Base-by-base conservation (phyloP, 345 rosid genomes). In the Eucalyptus erythrocorys region DNA sequence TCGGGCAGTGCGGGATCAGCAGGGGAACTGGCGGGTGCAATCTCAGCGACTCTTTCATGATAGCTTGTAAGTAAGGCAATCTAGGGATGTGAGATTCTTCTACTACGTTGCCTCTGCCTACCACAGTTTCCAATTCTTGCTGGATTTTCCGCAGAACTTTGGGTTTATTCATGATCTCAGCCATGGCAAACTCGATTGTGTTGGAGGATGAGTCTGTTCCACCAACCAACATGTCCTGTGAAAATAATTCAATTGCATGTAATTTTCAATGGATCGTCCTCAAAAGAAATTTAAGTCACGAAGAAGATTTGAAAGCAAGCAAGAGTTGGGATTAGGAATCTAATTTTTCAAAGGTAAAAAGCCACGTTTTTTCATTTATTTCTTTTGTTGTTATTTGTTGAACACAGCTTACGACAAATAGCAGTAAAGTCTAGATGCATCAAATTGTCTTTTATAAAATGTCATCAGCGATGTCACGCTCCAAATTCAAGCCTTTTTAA, bases 141-240 rank as follows among this genome's bases (percentile, higher is more conserved):
- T 91, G 95, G 30, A 91, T 92, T 87, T 90, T 93, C 42, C 19
- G 76, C 91, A 91, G 71, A 2, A 93, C 90, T 42, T 90, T 86
- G 57, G 96, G 93, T 26, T 93, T 93, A 92, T 92, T 93, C 59
- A 94, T 85, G 37, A 93, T 82, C 87, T 95, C 97, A 37, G 94
- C 95, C 91, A 94, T 91, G 22, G 94, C 91, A 22, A 95, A 94
- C 87, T 94, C 94, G 4, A 89, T 85, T 57, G 94, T 49, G 89
- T 92, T 94, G 27, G 96, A 89, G 7, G 95, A 88, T 59, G 96
- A 90, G 89, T 95, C 97, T 2, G 92, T 86, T 6, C 97, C 97
- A 10, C 94, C 95, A 80, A 94, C 92, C 43, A 95, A 87, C 93
- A 95, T 95, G 89, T 95, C 95, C 96, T 95, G 89, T 19, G 37